Evolutionary conservation across 768 basidiomycete genomes (phyloP).

Genomic region (Tephrocybe sp.): DNA sequence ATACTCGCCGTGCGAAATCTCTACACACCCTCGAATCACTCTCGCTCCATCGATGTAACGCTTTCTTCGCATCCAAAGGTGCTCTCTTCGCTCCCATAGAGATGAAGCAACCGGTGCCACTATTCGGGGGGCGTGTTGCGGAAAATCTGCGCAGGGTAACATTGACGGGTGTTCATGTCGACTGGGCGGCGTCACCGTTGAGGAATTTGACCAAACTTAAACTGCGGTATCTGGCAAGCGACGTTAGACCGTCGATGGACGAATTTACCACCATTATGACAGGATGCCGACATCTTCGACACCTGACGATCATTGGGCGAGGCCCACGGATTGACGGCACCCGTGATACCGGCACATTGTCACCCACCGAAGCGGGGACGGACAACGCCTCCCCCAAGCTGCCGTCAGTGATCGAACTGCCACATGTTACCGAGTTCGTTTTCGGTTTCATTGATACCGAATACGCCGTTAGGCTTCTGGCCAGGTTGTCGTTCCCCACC

Average conservation of each 20-base stretch:
- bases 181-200: slow-evolving; percentile 46
- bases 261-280: slow-evolving; percentile 45
- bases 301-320: slow-evolving; percentile 52
- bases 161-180: slow-evolving; percentile 57
- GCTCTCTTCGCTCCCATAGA: slow-evolving; percentile 43
- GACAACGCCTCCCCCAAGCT: not conserved
- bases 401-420: slow-evolving; percentile 23
- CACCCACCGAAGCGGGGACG: not conserved
- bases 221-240: slow-evolving; percentile 54
- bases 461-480: slow-evolving; percentile 38
- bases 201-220: slow-evolving; percentile 45
- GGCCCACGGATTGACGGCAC: slow-evolving; percentile 38
- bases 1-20: slow-evolving; percentile 30
- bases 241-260: slow-evolving; percentile 52
- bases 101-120: slow-evolving; percentile 37
- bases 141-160: slow-evolving; percentile 39
- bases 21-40: slow-evolving; percentile 40
- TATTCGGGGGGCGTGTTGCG: slow-evolving; percentile 43
- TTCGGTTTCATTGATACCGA: slow-evolving; percentile 45
- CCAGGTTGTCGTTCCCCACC: slow-evolving; percentile 35
- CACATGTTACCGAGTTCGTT: slow-evolving; percentile 31
- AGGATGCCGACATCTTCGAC: slow-evolving; percentile 39
- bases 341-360: not conserved
- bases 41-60: slow-evolving; percentile 56
- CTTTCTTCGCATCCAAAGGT: slow-evolving; percentile 48